phyloP scores from a whole-genome alignment of 2,329 filamentous ascomycete species.

The Celoporthe dispersa region DNA sequence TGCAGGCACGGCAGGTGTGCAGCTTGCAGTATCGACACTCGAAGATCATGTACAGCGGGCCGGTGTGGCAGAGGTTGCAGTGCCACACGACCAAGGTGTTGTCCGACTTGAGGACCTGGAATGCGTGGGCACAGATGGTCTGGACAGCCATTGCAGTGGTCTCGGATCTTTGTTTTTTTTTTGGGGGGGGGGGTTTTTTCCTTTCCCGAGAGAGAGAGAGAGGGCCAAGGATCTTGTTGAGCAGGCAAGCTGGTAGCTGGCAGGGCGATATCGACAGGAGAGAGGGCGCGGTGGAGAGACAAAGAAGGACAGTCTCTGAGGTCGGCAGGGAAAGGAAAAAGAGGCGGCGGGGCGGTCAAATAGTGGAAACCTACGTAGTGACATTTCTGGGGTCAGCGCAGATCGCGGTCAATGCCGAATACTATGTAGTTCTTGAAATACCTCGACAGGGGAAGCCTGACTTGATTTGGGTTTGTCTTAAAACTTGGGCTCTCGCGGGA shows the following conservation, averaged over 20 bases:
- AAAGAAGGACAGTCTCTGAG: conserved; percentile 1
- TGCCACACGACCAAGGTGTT: conserved; percentile 68
- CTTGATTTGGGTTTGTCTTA: neutral
- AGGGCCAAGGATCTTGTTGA: conserved; percentile 7
- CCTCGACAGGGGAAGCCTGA: conserved; percentile 26
- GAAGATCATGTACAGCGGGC: conserved; percentile 70
- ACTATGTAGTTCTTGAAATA: neutral
- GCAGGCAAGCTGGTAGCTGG: conserved; percentile 18
- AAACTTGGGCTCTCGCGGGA: neutral
- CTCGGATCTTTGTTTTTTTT: conserved; percentile 15
- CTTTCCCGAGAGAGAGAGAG: neutral
- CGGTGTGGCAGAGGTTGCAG: conserved; percentile 67
- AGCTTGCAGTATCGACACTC: conserved; percentile 72
- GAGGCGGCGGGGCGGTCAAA: conserved; percentile 23
- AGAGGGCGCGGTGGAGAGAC: conserved; percentile 4
- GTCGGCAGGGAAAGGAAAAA: conserved; percentile 1
- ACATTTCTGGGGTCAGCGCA: conserved; percentile 18
- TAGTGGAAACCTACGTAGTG: conserved; percentile 20
- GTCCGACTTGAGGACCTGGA: conserved; percentile 70
- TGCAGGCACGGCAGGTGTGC: conserved; percentile 65
- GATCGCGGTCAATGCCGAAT: conserved; percentile 16
- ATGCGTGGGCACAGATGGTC: conserved; percentile 63
- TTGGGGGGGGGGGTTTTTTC: no score
- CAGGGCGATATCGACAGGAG: conserved; percentile 13
- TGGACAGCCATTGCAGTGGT: conserved; percentile 55